These are phyloP conservation scores for Gliomastix tumulicola DNA, from an alignment of 2,329 filamentous ascomycete genomes.

Conservation along the genomic window DNA sequence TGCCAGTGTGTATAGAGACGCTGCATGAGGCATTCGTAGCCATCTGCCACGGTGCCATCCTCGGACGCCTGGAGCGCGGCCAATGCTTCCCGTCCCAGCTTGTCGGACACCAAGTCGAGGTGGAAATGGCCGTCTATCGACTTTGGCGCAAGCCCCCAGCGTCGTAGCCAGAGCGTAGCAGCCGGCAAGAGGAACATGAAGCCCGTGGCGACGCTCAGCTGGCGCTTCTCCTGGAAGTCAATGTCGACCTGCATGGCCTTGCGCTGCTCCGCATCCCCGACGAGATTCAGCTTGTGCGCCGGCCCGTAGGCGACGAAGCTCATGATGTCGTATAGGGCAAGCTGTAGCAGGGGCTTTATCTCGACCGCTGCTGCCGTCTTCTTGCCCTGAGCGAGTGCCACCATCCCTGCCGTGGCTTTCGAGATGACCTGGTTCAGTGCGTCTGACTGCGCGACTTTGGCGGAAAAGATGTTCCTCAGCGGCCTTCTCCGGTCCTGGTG, in stretches of 20 bases:
- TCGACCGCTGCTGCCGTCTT: neutral
- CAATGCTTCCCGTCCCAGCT: neutral
- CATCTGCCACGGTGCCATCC: neutral
- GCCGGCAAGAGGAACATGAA: conserved; percentile 2
- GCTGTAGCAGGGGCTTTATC: neutral
- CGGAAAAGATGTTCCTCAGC: neutral
- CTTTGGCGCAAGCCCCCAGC: neutral
- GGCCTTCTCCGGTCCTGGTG: conserved; percentile 2
- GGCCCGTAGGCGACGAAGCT: conserved; percentile 5
- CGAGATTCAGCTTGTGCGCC: neutral
- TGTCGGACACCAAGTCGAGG: neutral
- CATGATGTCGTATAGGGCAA: conserved; percentile 4
- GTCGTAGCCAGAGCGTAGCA: conserved; percentile 2
- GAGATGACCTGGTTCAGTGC: neutral
- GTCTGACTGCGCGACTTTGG: conserved; percentile 1
- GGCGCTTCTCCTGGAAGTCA: neutral
- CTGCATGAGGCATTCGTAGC: neutral
- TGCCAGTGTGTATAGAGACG: neutral
- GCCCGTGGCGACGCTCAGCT: neutral
- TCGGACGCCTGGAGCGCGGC: neutral
- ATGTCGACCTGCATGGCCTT: neutral
- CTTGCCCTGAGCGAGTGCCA: neutral
- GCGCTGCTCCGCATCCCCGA: neutral
- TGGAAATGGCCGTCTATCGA: neutral
- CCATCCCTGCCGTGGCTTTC: neutral